These are phyloP conservation scores for Phoma sp. DNA, from an alignment of 2,329 filamentous ascomycete species.

Conservation along the genomic window DNA sequence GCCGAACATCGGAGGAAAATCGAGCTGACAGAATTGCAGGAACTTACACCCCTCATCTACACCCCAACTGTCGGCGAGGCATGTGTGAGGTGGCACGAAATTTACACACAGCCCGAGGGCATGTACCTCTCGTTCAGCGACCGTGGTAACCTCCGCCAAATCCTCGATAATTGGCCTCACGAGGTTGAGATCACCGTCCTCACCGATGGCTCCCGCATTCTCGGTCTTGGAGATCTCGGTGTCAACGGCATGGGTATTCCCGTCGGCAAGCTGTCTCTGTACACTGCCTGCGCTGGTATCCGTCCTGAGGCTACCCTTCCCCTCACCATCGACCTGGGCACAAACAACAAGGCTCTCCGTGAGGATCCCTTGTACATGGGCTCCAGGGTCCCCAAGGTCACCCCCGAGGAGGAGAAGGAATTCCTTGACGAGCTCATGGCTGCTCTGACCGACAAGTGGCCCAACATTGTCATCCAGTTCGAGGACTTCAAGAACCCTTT, in stretches of 20 bases:
- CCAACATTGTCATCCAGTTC: constrained; percentile 83
- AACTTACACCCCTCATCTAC: constrained; percentile 84
- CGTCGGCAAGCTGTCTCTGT: constrained; percentile 93
- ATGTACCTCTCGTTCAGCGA: constrained; percentile 97
- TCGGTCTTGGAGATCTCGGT: constrained; percentile 91
- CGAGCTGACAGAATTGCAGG: constrained; percentile 55
- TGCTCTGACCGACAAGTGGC: constrained; percentile 79
- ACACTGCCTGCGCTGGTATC: constrained; percentile 95
- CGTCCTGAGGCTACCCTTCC: constrained; percentile 73
- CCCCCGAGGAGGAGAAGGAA: constrained; percentile 78
- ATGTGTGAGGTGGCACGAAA: constrained; percentile 92
- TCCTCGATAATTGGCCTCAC: constrained; percentile 93
- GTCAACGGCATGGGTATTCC: constrained; percentile 98
- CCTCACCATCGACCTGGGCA: constrained; percentile 67
- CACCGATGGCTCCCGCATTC: constrained; percentile 91
- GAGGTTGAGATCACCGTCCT: constrained; percentile 95
- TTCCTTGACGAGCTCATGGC: constrained; percentile 99
- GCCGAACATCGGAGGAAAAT: not conserved
- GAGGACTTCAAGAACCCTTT: constrained; percentile 99
- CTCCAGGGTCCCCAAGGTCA: constrained; percentile 80
- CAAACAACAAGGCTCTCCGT: constrained; percentile 66
- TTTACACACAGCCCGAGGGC: constrained; percentile 93
- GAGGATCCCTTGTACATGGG: constrained; percentile 92
- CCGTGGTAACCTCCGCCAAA: constrained; percentile 84
- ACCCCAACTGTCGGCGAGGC: constrained; percentile 94